Percentiles rank a stretch among this genome's conserved stretches.
Conservation (phyloP, 371 early-diverging fungal genomes). For the Lichtheimia ornata region DNA sequence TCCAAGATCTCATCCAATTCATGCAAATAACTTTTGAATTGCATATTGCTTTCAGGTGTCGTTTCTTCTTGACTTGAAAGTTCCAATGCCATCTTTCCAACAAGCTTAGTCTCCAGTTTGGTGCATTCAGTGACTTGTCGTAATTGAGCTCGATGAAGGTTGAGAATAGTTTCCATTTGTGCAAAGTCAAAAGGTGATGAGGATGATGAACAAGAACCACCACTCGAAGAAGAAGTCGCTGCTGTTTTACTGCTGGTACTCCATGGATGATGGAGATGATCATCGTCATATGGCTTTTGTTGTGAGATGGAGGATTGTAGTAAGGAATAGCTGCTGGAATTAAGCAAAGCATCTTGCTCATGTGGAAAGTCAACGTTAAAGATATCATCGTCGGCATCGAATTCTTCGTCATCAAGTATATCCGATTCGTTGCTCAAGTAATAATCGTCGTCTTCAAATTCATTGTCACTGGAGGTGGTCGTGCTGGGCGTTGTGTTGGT, state of each 20-base stretch:
- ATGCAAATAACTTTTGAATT: slow-evolving; percentile 49
- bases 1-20: slow-evolving; percentile 63
- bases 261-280: neutral
- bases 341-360: slow-evolving; percentile 39
- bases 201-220: neutral
- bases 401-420: slow-evolving; percentile 44
- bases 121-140: slow-evolving; percentile 78
- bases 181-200: slow-evolving; percentile 22
- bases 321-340: slow-evolving; percentile 15
- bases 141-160: slow-evolving; percentile 79
- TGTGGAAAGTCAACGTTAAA: slow-evolving; percentile 55
- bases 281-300: slow-evolving; percentile 12
- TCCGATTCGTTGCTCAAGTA: slow-evolving; percentile 26
- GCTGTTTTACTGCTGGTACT: slow-evolving; percentile 5
- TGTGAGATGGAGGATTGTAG: slow-evolving; percentile 9
- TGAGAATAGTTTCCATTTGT: slow-evolving; percentile 72
- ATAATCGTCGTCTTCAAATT: slow-evolving; percentile 14
- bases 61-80: slow-evolving; percentile 33
- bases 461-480: slow-evolving; percentile 3
- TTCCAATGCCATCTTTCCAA: slow-evolving; percentile 70
- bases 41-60: slow-evolving; percentile 10
- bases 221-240: neutral
- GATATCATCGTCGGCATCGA: slow-evolving; percentile 58
- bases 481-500: neutral
- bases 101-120: slow-evolving; percentile 79